phyloP scores from a whole-genome alignment of 345 rosid species.

The Firmiana major region DNA sequence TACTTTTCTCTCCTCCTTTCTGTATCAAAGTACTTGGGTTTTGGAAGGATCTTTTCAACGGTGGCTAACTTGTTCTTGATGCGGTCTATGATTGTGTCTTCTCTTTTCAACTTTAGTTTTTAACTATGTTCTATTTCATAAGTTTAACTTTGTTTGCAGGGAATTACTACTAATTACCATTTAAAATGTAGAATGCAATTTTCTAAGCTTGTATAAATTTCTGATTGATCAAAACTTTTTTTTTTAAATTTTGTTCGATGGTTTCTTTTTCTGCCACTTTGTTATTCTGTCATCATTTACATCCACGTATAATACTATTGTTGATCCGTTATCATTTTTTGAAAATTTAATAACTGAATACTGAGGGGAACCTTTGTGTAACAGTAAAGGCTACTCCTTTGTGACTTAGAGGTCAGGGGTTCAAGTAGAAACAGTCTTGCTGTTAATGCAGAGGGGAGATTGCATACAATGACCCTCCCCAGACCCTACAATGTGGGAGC shows the following conservation, averaged over 20 bases:
- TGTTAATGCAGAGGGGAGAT: no score
- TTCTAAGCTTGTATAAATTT: background rate
- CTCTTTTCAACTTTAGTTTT: constrained; percentile 4
- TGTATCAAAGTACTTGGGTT: constrained; percentile 18
- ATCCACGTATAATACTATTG: background rate
- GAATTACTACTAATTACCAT: background rate
- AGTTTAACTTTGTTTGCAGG: background rate
- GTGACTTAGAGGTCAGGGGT: no score
- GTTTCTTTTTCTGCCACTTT: background rate
- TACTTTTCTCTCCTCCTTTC: constrained; percentile 10
- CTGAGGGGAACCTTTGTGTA: no score
- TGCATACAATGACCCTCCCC: no score
- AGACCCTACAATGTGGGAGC: no score
- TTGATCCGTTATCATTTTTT: background rate
- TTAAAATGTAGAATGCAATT: background rate
- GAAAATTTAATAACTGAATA: background rate
- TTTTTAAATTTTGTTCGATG: background rate
- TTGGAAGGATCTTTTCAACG: constrained; percentile 27
- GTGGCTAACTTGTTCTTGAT: constrained; percentile 31
- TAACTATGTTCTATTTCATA: constrained; percentile 7
- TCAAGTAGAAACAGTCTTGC: no score
- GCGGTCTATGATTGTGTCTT: constrained; percentile 24
- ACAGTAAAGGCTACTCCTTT: no score
- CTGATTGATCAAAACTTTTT: background rate
- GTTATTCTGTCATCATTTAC: background rate